Base-by-base conservation (phyloP, 495 filamentous ascomycete genomes). In the Terfezia claveryi region DNA sequence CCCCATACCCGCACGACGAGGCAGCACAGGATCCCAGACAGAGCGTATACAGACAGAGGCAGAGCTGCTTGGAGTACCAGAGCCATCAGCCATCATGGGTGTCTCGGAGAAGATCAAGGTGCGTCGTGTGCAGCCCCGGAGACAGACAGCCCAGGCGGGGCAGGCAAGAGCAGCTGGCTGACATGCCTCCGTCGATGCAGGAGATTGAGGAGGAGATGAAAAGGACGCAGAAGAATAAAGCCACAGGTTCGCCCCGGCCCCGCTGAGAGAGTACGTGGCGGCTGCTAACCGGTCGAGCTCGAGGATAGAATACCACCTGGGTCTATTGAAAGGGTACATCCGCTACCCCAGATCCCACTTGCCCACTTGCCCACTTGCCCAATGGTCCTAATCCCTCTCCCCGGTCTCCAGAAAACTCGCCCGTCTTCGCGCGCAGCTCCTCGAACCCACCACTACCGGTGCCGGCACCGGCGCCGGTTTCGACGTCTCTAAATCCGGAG, bases 161-260 rank as follows among this genome's bases (percentile, higher is more conserved):
- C 4, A 32, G 27, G 7, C 4, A 7, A 32, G 27, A 32, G 27
- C 7, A 7, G 27, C 27, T 20, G 27, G 27, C 27, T 32, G 27
- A 32, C 27, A 32, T 32, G 27, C 7, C 7, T 32, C 4, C 41
- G 41, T 14, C 4, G 41, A 14, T 14, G 17, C 8, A 51, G 56
- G 94, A 92, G 79, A 99, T 99, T 61, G 92, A 99, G 77, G 88
- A 91, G 74, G 92, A 99, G 82, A 99, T 99, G 92, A 79, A 76
- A 63, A 83, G 80, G 79, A 99, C 92, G 65, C 92, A 99, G 71
- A 98, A 99, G 68, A 99, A 99, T 66, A 99, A 99, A 78, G 91
- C 92, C 59, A 99, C 92, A 67, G 41, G 41, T 46, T 4, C 3
- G 41, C 3, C n/a, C 27, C 4, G 27, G 27, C 20, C 20, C 20